Base-by-base conservation (phyloP, 805 yeast genomes). In the Saccharomycodes ludwigii region DNA sequence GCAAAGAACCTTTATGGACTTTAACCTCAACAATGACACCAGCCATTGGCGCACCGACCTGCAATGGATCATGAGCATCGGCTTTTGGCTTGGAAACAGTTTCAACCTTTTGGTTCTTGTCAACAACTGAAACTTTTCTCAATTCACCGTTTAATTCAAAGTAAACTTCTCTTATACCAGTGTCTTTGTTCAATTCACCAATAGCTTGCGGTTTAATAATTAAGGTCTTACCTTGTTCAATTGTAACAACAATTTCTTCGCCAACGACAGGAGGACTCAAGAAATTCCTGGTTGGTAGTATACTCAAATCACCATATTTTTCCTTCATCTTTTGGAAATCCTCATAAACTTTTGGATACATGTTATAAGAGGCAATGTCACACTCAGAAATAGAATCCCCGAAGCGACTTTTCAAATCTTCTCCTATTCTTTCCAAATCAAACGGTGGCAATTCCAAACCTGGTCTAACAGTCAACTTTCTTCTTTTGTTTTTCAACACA, bases 11-110 rank as follows among this genome's bases (percentile, higher is more conserved):
- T 44, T 73, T 72, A 65, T 84, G 82, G 41, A 85, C 84, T 53
- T 94, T 82, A 33, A 86, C 81, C 62, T 91, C 98, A 42, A 88
- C 83, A 40, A 88, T 83, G 42, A 86, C 96, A 65, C 98, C 98
- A 25, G 97, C 94, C 97, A 88, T 88, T 61, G 98, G 98, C 5
- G 98, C 94, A 46, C 97, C 97, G 40, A 91, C 77, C 46, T 91
- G 95, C 52, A 76, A 79, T 38, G 93, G 83, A 58, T 83, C 81
- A 52, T 73, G 76, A 12, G 79, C 66, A 46, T 80, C 84, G 35
- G 96, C 97, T 70, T 88, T 91, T 44, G 88, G 82, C 55, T 95
- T 77, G 20, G 88, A 65, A 39, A 82, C 70, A 28, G 81, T 71
- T 58, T 86, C 95, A 37, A 88, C 75, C 33, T 88, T 77, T 37